Base-by-base conservation (phyloP, 139 green algal genomes). In the Chlamydomonas applanata region DNA sequence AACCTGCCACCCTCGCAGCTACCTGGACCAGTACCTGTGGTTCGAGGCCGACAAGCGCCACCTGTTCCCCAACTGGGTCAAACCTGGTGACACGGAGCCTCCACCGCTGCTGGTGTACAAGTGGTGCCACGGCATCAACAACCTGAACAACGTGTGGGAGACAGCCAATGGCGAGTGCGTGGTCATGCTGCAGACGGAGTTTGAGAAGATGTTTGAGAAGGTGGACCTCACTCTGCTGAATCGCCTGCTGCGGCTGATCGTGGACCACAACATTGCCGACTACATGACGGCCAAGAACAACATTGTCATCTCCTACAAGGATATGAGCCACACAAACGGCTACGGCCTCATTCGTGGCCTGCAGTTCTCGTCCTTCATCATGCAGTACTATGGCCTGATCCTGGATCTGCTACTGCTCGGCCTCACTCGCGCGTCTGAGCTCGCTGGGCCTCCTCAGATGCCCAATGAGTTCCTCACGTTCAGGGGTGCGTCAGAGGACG, bases 41-140 rank as follows among this genome's bases (percentile, higher is more conserved):
- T 96, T 93, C 78, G 95, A 99, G 88, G 90, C 91, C 2, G 95
- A 99, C 84, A 98, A 98, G 87, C 89, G 96, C 30, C 84, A 93
- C 75, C 89, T 99, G 60, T 99, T 99, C 86, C 96, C 96, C 78
- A 98, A 97, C 89, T 99, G 96, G 96, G 88, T 99, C 71, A 99
- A 99, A 89, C 96, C 96, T 29, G 85, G 80, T 35, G 96, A 99
- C 86, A 88, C 79, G 5, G 96, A 99, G 89, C 96, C 96, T 20
- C 93, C 95, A 44, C 96, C 96, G 19, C 92, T 98, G 83, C 90
- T 99, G 52, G 94, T 98, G 52, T 99, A 99, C 92, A 99, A 99
- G 90, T 99, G 96, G 96, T 93, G 78, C 84, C 87, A 93, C 75
- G 93, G 90, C 74, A 93, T 97, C 85, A 97, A 97, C 87, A 97